Conservation (phyloP, 1,284 basidiomycete species). For the Ganoderma lingzhi region DNA sequence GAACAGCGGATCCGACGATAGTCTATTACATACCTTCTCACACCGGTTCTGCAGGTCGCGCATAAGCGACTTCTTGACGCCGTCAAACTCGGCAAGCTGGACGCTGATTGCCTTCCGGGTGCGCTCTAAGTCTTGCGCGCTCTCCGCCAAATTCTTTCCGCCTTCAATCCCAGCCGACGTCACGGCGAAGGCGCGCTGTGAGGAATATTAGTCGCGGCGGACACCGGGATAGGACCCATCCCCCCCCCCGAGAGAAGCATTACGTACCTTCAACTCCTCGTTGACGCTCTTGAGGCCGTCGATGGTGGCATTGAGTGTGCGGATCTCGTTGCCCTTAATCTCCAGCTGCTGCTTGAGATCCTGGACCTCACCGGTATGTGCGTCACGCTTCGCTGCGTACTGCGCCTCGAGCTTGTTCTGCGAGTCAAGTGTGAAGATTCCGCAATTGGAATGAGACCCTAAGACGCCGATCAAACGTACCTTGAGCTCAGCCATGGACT, state of each 20-base stretch:
- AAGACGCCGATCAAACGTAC: slow-evolving; percentile 51
- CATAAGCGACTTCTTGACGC: slow-evolving; percentile 99
- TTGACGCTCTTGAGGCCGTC: slow-evolving; percentile 97
- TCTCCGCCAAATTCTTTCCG: slow-evolving; percentile 95
- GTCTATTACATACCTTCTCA: slow-evolving; percentile 81
- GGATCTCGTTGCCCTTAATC: slow-evolving; percentile 86
- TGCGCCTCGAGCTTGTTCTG: slow-evolving; percentile 95
- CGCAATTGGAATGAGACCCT: slow-evolving; percentile 24
- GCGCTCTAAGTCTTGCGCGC: slow-evolving; percentile 96
- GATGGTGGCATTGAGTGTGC: slow-evolving; percentile 85
- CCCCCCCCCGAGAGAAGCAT: slow-evolving; percentile 1
- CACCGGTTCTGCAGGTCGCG: slow-evolving; percentile 99
- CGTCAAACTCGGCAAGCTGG: slow-evolving; percentile 98
- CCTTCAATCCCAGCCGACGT: slow-evolving; percentile 97
- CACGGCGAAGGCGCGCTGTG: slow-evolving; percentile 94
- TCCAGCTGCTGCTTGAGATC: slow-evolving; percentile 95
- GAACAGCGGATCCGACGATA: slow-evolving; percentile 11
- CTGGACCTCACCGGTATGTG: slow-evolving; percentile 86
- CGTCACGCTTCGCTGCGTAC: slow-evolving; percentile 92
- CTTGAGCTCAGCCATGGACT: slow-evolving; percentile 91
- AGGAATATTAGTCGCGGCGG: slow-evolving; percentile 12
- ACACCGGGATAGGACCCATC: background rate
- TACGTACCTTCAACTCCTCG: slow-evolving; percentile 92
- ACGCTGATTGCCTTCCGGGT: slow-evolving; percentile 97
- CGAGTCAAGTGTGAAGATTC: slow-evolving; percentile 14